These are phyloP conservation scores for Gymnopilus junonius DNA, from an alignment of 768 basidiomycete species.

Conservation along the genomic window DNA sequence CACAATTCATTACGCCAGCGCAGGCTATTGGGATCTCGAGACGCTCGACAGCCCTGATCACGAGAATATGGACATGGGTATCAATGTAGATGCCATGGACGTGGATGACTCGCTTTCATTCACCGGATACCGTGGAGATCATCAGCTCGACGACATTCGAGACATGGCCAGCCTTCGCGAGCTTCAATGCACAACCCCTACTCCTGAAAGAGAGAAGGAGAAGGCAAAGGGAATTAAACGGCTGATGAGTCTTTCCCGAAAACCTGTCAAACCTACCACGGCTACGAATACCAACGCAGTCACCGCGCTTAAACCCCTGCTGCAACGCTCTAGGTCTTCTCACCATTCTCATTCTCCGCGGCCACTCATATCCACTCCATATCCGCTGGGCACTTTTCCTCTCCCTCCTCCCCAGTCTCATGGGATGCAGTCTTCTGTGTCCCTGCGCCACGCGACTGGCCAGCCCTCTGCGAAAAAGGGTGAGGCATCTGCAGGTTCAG, in stretches of 20 bases:
- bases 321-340: background rate
- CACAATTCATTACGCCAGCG: slow-evolving; percentile 55
- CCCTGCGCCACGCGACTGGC: slow-evolving; percentile 11
- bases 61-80: slow-evolving; percentile 29
- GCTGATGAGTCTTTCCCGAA: slow-evolving; percentile 36
- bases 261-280: slow-evolving; percentile 17
- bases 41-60: slow-evolving; percentile 11
- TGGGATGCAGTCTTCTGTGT: slow-evolving; percentile 20
- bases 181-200: slow-evolving; percentile 25
- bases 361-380: slow-evolving; percentile 50
- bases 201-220: slow-evolving; percentile 28
- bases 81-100: slow-evolving; percentile 44
- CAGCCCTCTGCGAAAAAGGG: slow-evolving; percentile 1
- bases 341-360: slow-evolving; percentile 18
- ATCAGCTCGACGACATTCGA: slow-evolving; percentile 10
- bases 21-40: slow-evolving; percentile 33
- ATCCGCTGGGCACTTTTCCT: slow-evolving; percentile 42
- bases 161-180: slow-evolving; percentile 24
- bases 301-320: slow-evolving; percentile 13
- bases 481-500: slow-evolving; percentile 7
- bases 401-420: slow-evolving; percentile 21
- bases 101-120: slow-evolving; percentile 28
- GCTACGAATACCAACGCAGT: slow-evolving; percentile 14
- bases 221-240: slow-evolving; percentile 37
- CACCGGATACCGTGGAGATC: slow-evolving; percentile 18